phyloP scores from a whole-genome alignment of 2,329 filamentous ascomycete genomes.

The Ophiostoma pallidulum region DNA sequence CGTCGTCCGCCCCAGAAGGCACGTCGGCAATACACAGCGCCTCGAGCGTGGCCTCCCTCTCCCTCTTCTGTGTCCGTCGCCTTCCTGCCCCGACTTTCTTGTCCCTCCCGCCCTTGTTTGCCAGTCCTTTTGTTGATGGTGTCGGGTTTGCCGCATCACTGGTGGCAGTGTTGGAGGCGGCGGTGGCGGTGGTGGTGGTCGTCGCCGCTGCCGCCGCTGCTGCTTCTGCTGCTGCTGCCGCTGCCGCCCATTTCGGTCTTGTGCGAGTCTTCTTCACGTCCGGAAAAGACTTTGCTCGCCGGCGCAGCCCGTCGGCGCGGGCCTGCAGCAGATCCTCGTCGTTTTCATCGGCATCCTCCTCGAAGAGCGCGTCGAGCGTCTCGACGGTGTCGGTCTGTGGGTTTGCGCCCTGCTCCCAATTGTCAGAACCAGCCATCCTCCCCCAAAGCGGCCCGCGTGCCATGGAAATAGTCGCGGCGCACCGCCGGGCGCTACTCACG shows the following conservation, averaged over 20 bases:
- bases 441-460: too few relatives aligned
- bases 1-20: conserved; percentile 11
- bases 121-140: not conserved
- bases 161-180: too few relatives aligned
- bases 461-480: too few relatives aligned
- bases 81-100: not conserved
- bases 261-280: conserved; percentile 59
- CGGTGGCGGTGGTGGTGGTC: not conserved
- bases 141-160: too few relatives aligned
- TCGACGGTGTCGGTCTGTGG: conserved; percentile 42
- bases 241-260: conserved; percentile 42
- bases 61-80: conserved; percentile 18
- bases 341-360: conserved; percentile 45
- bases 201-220: not conserved
- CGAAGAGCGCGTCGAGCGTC: conserved; percentile 48
- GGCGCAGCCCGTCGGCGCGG: conserved; percentile 54
- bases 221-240: not conserved
- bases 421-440: not conserved
- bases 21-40: conserved; percentile 35
- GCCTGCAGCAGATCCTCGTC: conserved; percentile 23
- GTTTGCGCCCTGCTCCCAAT: conserved; percentile 46
- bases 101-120: not conserved
- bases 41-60: conserved; percentile 37
- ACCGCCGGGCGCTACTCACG: conserved; percentile 32
- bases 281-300: conserved; percentile 67